Evolutionary conservation across 192 early-diverging fungal genomes (phyloP), one percentile per base, ranked within the genome.

Genomic region (Gaertneriomyces semiglobifer): DNA sequence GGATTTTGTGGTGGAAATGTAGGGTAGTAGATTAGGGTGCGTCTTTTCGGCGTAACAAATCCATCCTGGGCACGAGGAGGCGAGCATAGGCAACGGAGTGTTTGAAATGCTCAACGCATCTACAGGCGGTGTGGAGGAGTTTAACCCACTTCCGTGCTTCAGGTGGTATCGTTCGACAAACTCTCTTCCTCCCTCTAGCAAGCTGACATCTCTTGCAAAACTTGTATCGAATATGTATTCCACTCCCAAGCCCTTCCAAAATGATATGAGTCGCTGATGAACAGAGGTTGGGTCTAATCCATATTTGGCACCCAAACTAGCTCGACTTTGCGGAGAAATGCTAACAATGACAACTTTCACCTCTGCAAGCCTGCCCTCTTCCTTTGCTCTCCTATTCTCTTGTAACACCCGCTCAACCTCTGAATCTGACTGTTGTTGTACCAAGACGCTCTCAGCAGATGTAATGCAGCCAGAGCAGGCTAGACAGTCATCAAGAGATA

Each of bases 41-140:
- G 97, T 98, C 77, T 98, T 99, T 78, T 99, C 97, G 10, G 94
- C 94, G 65, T 99, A 99, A 77, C 97, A 99, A 25, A 99, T 92
- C 94, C 94, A 99, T 11, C 95, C 84, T 61, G 84, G 84, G 58
- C 84, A 86, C 6, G 84, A 73, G 33, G 71, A 74, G 3, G 82
- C 77, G 9, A 86, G 69, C 77, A 84, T 82, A 5, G 81, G 82
- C n/a, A 82, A 66, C 4, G 65, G 14, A 38, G 64, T 20, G 11
- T 12, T 60, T 84, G 88, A 58, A 83, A 75, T 46, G 85, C 87
- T 12, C 85, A 85, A 10, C 87, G 62, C 77, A 88, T 82, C n/a
- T 85, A 85, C 44, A 91, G 59, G 10, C 38, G 45, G 46, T 52
- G 10, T 64, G 45, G 70, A 72, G 9, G 40, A 58, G 45, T 11